Percentiles rank a stretch among this genome's conserved stretches.
phyloP scores from a whole-genome alignment of 148 eudicot species.

The Nepenthes gracilis region DNA sequence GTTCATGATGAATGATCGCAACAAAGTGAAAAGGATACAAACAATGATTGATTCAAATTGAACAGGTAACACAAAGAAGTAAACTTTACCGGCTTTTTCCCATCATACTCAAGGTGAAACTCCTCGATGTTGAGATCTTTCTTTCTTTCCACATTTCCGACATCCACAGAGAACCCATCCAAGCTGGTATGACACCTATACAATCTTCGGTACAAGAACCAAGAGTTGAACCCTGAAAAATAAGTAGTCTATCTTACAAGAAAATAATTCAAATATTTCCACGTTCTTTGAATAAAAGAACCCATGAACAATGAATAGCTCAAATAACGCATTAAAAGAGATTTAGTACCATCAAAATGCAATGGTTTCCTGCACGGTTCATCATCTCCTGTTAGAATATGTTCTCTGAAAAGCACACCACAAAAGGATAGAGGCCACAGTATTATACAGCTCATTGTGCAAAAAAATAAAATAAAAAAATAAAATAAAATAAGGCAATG shows the following conservation, averaged over 20 bases:
- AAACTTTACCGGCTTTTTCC: conserved; percentile 62
- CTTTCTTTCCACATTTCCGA: conserved; percentile 75
- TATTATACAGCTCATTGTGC: not conserved
- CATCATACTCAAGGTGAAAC: conserved; percentile 55
- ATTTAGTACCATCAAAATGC: conserved; percentile 63
- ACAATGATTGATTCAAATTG: not conserved
- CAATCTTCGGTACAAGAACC: conserved; percentile 66
- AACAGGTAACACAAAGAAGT: not conserved
- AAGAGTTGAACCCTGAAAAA: conserved; percentile 74
- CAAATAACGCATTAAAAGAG: not conserved
- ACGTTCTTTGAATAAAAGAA: not conserved
- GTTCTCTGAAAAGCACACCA: conserved; percentile 25
- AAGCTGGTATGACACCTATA: conserved; percentile 75
- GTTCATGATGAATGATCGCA: no score
- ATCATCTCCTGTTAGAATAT: conserved; percentile 21
- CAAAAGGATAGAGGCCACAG: not conserved
- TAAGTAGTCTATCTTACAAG: not conserved
- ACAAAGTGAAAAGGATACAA: not conserved
- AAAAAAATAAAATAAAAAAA: not conserved
- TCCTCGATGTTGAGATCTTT: conserved; percentile 48
- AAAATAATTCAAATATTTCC: not conserved
- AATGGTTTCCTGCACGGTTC: conserved; percentile 29
- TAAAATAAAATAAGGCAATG: not conserved
- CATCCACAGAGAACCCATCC: conserved; percentile 62
- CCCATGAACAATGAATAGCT: not conserved